Evolutionary conservation across 2,329 filamentous ascomycete genomes (phyloP), one percentile per base, ranked within the genome.

Genomic region (Ophiostoma novo-ulmi): DNA sequence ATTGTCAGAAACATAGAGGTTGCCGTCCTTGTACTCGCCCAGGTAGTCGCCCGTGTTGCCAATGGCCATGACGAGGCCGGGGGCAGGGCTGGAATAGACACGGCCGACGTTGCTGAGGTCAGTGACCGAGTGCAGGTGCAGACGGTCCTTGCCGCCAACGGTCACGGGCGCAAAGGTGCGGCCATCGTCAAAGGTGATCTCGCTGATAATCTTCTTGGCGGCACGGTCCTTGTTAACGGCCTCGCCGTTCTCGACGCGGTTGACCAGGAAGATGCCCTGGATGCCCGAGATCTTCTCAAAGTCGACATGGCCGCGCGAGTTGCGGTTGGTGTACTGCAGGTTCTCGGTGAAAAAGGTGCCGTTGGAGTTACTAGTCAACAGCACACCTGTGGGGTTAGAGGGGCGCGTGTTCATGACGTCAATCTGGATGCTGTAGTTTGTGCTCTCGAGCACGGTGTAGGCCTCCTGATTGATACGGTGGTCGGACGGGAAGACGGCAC

Each of bases 281-380:
- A 99, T 94, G 70, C 91, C 90, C 58, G 90, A 86, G 69, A 99
- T 89, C 80, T 97, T 97, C 78, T 99, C 95, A 76, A 98, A 99
- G 79, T 99, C 95, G 68, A 99, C 94, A 71, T 89, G 87, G 2
- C 93, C 93, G 38, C 82, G 80, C 11, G 78, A 75, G 76, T 94
- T 91, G 76, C 94, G 91, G 79, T 99, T 98, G 44, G 94, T 97
- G 78, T 97, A 91, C 72, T 96, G 91, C 70, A 94, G 86, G 76
- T 97, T 98, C 76, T 91, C 89, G 1, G 91, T 95, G 78, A 98
- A 99, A 79, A 94, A 97, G 2, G 93, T 97, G 72, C 95, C 95
- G 78, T 98, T 96, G 41, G 94, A 98, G 78, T 99, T 99, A 78
- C 94, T 98, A 6, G 93, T 97, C 77, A 97, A 94, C 71, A 99